Percentiles rank a stretch among this genome's conserved stretches.
Evolutionary conservation across 495 filamentous ascomycete species (phyloP).

Genomic region (Penicillium bialowiezense): DNA sequence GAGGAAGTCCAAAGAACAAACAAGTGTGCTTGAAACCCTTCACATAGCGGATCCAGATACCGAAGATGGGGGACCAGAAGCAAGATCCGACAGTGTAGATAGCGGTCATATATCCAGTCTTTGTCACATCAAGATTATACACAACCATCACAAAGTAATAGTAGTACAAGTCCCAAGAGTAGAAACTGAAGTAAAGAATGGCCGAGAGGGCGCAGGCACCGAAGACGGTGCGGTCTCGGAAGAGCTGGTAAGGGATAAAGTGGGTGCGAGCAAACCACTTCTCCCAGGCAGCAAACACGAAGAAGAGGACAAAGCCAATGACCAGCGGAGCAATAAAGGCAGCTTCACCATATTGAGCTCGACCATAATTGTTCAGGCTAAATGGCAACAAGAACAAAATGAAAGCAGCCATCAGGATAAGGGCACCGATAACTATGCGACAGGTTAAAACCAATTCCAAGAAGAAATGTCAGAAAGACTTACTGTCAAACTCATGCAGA

Average conservation of each 20-base stretch:
- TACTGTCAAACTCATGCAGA: constrained; percentile 58
- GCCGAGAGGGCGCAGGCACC: constrained; percentile 58
- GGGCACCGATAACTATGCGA: constrained; percentile 47
- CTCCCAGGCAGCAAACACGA: constrained; percentile 61
- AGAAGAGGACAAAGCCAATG: constrained; percentile 52
- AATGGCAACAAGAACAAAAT: constrained; percentile 65
- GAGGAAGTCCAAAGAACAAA: constrained; percentile 59
- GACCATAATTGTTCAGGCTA: constrained; percentile 45
- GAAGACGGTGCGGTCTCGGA: constrained; percentile 62
- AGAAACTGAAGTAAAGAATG: constrained; percentile 59
- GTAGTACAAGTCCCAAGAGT: constrained; percentile 68
- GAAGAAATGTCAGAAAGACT: constrained; percentile 9
- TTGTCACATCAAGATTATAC: constrained; percentile 50
- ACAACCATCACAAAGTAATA: constrained; percentile 71
- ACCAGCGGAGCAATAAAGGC: constrained; percentile 57
- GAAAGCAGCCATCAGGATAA: constrained; percentile 56
- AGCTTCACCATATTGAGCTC: constrained; percentile 47
- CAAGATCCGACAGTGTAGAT: constrained; percentile 71
- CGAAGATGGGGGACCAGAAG: constrained; percentile 57
- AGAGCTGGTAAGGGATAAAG: constrained; percentile 59
- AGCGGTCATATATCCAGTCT: constrained; percentile 62
- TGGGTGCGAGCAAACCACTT: constrained; percentile 50
- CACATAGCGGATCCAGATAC: constrained; percentile 51
- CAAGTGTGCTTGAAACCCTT: constrained; percentile 56
- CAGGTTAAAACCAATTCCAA: neutral